Conservation (phyloP, 305 asterid genomes). For the Rubia balearica region DNA sequence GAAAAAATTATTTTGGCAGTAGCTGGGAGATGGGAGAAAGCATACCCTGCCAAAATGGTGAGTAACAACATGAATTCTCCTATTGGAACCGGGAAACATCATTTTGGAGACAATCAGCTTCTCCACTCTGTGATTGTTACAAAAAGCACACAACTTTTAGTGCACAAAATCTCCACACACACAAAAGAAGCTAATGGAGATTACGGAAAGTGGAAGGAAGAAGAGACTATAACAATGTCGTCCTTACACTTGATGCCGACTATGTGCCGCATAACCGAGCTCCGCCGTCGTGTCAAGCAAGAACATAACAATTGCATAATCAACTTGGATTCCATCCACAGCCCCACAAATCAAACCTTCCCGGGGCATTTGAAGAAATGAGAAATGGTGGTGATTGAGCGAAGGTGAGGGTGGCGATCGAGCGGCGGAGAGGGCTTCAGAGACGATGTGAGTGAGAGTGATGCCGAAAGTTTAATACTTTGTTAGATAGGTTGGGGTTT, state of each 20-base stretch:
- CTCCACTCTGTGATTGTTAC: constrained; percentile 67
- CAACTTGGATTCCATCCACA: no score
- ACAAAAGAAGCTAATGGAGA: background rate
- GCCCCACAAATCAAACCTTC: no score
- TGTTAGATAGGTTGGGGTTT: no score
- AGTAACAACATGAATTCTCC: constrained; percentile 92
- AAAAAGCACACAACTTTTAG: background rate
- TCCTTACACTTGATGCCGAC: constrained; percentile 97
- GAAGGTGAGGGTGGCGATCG: no score
- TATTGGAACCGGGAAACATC: constrained; percentile 90
- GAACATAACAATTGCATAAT: no score
- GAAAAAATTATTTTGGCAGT: no score
- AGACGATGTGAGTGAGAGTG: no score
- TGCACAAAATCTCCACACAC: background rate
- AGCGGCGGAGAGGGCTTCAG: no score
- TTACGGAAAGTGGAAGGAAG: background rate
- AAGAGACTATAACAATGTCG: constrained; percentile 69
- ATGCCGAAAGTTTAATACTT: no score
- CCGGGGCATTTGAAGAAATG: no score
- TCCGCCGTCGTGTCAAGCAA: constrained; percentile 53
- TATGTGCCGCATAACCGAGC: constrained; percentile 99
- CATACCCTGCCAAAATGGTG: constrained; percentile 90
- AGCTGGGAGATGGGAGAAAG: background rate
- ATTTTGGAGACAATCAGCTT: constrained; percentile 93
- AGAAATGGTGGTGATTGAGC: no score